A percentile compares a stretch with the other conserved stretches of the same genome.
These are phyloP conservation scores for Leccinum boreale DNA, from an alignment of 768 basidiomycete genomes.

Conservation along the genomic window DNA sequence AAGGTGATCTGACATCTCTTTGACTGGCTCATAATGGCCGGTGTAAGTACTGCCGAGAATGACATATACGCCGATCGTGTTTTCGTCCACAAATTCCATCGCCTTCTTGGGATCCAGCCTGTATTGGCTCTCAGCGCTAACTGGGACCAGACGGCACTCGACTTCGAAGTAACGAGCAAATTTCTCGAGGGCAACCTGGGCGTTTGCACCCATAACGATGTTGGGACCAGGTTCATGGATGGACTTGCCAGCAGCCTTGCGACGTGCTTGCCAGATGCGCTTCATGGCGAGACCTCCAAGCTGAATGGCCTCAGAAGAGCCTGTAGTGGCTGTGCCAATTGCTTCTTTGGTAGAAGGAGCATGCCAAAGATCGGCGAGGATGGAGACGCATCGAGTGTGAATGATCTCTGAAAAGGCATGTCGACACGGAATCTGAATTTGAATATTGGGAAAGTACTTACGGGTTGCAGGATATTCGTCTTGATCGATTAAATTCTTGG, in stretches of 20 bases:
- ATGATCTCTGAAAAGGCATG: conserved; percentile 34
- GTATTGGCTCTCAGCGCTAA: conserved; percentile 67
- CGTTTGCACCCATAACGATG: conserved; percentile 65
- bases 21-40: conserved; percentile 73
- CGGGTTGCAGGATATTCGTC: conserved; percentile 67
- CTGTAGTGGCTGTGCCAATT: conserved; percentile 69
- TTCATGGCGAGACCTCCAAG: conserved; percentile 73
- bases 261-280: conserved; percentile 64
- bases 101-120: conserved; percentile 69
- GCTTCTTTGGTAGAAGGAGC: conserved; percentile 52
- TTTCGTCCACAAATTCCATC: conserved; percentile 66
- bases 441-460: conserved; percentile 11
- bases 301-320: conserved; percentile 69
- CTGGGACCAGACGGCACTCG: conserved; percentile 61
- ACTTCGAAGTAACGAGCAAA: conserved; percentile 69
- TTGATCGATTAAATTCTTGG: conserved; percentile 66
- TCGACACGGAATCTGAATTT: not conserved
- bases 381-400: conserved; percentile 47
- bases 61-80: conserved; percentile 67
- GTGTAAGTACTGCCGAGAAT: conserved; percentile 57
- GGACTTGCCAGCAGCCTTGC: conserved; percentile 62
- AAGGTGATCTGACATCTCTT: conserved; percentile 77
- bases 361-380: conserved; percentile 68
- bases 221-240: conserved; percentile 66
- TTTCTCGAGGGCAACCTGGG: conserved; percentile 69